Evolutionary conservation across 2,329 filamentous ascomycete species (phyloP), one percentile per base, ranked within the genome.

Genomic region (Phaeosphaeria sp.): DNA sequence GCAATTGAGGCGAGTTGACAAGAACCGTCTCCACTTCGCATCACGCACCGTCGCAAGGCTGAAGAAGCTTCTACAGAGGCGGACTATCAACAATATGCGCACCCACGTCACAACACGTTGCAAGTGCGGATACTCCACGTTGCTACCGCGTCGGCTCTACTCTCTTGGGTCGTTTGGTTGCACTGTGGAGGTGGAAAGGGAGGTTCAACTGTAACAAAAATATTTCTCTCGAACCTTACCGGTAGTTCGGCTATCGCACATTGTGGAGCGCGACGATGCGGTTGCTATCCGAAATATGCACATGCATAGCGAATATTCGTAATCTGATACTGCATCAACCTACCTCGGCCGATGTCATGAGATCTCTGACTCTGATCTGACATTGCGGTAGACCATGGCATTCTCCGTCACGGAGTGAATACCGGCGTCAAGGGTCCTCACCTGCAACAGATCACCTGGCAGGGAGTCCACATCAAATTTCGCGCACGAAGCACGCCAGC

Each of bases 91-190:
- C 47, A 59, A 50, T 47, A 36, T 52, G 53, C 57, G 42, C 53
- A 61, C 47, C 51, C 55, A 67, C 61, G 63, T 67, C 66, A 69
- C 55, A 61, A 44, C 53, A 59, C 63, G 49, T 56, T 50, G 22
- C 39, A 57, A 55, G 53, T 49, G 59, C 49, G 33, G 42, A 57
- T 27, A 45, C 20, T n/a, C 53, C 48, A 45, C 52, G 22, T 24
- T 55, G 21, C 47, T 33, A 42, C 21, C 22, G 6, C 20, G 20
- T 27, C 57, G 33, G 6, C 24, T 46, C 47, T 57, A 48, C 46
- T 47, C n/a, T 4, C 45, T 49, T 20, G 51, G 40, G 39, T 30
- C 39, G 27, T 51, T 44, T n/a, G 22, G n/a, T 18, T 7, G 22
- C 45, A 24, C 21, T 47, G 13, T 39, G 36, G 36, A 47, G n/a